These are phyloP conservation scores for Trametes punicea DNA, from an alignment of 768 basidiomycete species.

Conservation along the genomic window DNA sequence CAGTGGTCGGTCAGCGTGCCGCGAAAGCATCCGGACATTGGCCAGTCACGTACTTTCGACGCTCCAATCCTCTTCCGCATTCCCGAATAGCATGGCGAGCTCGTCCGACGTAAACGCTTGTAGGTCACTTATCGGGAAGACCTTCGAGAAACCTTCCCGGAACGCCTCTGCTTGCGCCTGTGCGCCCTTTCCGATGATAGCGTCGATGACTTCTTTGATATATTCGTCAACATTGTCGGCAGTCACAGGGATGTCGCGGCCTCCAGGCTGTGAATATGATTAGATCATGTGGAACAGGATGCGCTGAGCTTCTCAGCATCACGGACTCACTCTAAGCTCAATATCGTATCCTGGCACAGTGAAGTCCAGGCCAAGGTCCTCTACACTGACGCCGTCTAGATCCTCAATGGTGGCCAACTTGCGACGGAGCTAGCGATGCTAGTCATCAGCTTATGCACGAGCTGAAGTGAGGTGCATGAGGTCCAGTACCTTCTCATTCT, in stretches of 20 bases:
- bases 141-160: conserved; percentile 91
- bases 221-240: conserved; percentile 88
- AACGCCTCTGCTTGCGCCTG: conserved; percentile 84
- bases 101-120: conserved; percentile 93
- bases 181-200: conserved; percentile 80
- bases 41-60: conserved; percentile 64
- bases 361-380: conserved; percentile 93
- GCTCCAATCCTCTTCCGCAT: conserved; percentile 97
- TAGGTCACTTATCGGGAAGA: conserved; percentile 90
- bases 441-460: not conserved
- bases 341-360: conserved; percentile 95
- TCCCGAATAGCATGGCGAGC: conserved; percentile 93
- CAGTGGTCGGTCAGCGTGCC: conserved; percentile 9
- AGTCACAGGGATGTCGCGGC: conserved; percentile 77
- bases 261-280: conserved; percentile 56
- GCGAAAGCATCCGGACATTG: not conserved
- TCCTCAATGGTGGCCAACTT: conserved; percentile 31
- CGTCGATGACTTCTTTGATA: conserved; percentile 80
- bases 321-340: conserved; percentile 67
- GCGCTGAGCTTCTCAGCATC: too few species aligned
- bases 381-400: conserved; percentile 52
- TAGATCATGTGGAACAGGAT: not conserved
- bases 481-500: conserved; percentile 48
- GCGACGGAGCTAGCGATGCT: conserved; percentile 21
- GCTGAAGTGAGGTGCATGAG: not conserved